These are phyloP conservation scores for Polygonum maritimum DNA, from an alignment of 148 eudicot species.

Conservation along the genomic window DNA sequence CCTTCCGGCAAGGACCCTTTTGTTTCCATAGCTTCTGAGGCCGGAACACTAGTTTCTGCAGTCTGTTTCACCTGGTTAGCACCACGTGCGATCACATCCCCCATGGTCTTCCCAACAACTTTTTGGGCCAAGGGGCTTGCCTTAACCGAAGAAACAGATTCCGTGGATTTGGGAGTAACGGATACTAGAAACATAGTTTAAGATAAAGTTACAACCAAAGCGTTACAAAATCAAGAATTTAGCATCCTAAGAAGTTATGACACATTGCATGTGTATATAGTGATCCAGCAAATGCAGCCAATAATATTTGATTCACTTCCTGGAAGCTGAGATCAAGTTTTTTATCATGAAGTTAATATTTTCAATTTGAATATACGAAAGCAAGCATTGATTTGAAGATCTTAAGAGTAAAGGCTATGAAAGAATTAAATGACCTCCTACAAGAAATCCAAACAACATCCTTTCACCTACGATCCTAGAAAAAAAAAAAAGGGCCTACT, in stretches of 20 bases:
- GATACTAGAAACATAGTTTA: conserved; percentile 21
- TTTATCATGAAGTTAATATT: not conserved
- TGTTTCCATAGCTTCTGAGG: conserved; percentile 33
- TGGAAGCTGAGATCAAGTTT: not conserved
- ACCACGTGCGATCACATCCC: conserved; percentile 21
- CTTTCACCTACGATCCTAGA: conserved; percentile 2
- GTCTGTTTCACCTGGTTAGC: conserved; percentile 20
- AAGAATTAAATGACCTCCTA: not conserved
- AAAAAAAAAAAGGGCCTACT: not conserved
- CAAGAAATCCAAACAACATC: not conserved
- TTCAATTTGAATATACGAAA: not conserved
- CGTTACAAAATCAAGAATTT: not conserved
- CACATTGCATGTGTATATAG: not conserved
- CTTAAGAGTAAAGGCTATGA: not conserved
- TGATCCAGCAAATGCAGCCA: not conserved
- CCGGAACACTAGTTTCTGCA: conserved; percentile 17
- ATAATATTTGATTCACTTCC: not conserved
- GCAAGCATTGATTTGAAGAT: not conserved
- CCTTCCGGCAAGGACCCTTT: conserved; percentile 81
- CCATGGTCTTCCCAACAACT: conserved; percentile 15
- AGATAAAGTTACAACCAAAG: not conserved
- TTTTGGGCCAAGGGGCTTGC: conserved; percentile 18
- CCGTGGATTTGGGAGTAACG: conserved; percentile 15
- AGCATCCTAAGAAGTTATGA: not conserved
- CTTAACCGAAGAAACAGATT: conserved; percentile 18